Base-by-base conservation (phyloP, 352 stramenopile genomes). In the Peronospora belbahrii region DNA sequence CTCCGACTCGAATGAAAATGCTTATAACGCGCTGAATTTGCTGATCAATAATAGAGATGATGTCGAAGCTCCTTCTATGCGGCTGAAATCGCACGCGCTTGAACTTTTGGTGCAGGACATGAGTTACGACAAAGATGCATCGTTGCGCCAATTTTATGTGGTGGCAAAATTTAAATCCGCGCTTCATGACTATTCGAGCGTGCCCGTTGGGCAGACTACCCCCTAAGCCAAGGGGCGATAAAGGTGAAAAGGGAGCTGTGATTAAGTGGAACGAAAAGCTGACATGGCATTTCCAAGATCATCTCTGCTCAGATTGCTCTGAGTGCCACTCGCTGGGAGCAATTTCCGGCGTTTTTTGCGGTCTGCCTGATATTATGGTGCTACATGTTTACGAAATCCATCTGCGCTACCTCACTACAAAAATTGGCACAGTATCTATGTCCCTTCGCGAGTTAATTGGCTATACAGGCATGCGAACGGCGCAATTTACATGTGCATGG, bases 101-200 rank as follows among this genome's bases (percentile, higher is more conserved):
- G 74, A 85, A 31, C 60, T 77, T 13, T 44, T 77, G 11, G 59
- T 92, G 10, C 74, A 85, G 25, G 70, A 88, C 31, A 83, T 92
- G 65, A 74, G 67, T 14, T 85, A 88, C 42, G 52, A 67, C 31
- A 88, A 85, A 38, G 81, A 92, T 30, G 67, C 74, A 6, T 67
- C 75, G 15, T 38, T 88, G 44, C 81, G 81, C 13, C 78, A 89
- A 48, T 89, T 89, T 48, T 92, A 89, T 67, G 64, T 87, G 11
- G 81, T 92, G 18, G 64, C 79, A 56, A 89, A 89, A 58, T 92
- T 88, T 48, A 85, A 88, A 43, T 89, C 81, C 30, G 77, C 88
- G 42, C 53, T 88, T 18, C 81, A 92, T 35, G 74, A 88, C 48
- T 80, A 86, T 33, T 80, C 75, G 17, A 55, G 62, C 20, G 65